These are phyloP conservation scores for Tritrichomonas foetus DNA, from an alignment of 208 protist genomes.

Conservation along the genomic window DNA sequence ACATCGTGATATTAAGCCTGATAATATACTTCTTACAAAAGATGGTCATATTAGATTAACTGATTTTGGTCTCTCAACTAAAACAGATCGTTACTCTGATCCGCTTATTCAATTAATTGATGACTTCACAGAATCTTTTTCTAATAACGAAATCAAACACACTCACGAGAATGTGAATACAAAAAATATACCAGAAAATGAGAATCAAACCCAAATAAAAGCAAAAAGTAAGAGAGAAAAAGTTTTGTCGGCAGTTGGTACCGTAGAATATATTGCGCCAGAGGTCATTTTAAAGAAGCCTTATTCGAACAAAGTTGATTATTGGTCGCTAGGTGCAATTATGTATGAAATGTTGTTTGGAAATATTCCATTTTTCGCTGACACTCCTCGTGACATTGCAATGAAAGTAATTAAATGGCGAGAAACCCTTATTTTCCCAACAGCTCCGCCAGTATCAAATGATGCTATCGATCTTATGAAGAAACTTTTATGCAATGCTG, in stretches of 20 bases:
- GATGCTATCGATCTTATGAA: not conserved
- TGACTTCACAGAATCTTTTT: not conserved
- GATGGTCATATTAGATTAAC: slow-evolving; percentile 57
- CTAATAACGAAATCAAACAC: not conserved
- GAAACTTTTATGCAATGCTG: not conserved
- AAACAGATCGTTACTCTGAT: not conserved
- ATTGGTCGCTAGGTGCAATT: slow-evolving; percentile 66
- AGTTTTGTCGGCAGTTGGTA: slow-evolving; percentile 62
- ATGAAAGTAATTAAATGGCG: not conserved
- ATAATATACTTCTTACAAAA: slow-evolving; percentile 47
- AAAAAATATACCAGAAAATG: too few relatives aligned
- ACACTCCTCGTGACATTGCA: not conserved
- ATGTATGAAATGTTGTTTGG: slow-evolving; percentile 69
- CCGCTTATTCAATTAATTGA: slow-evolving; percentile 29
- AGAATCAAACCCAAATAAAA: too few relatives aligned
- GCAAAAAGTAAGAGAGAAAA: not conserved
- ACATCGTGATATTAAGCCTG: slow-evolving; percentile 58
- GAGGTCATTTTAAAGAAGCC: slow-evolving; percentile 61
- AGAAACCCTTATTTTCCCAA: not conserved
- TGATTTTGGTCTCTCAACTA: slow-evolving; percentile 55
- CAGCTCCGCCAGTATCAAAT: not conserved
- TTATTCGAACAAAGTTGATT: slow-evolving; percentile 67
- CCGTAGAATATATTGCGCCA: slow-evolving; percentile 68
- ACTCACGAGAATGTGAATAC: too few relatives aligned
- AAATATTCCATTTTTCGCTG: not conserved